phyloP scores from a whole-genome alignment of 768 basidiomycete species.

The Lentinula raphanica region DNA sequence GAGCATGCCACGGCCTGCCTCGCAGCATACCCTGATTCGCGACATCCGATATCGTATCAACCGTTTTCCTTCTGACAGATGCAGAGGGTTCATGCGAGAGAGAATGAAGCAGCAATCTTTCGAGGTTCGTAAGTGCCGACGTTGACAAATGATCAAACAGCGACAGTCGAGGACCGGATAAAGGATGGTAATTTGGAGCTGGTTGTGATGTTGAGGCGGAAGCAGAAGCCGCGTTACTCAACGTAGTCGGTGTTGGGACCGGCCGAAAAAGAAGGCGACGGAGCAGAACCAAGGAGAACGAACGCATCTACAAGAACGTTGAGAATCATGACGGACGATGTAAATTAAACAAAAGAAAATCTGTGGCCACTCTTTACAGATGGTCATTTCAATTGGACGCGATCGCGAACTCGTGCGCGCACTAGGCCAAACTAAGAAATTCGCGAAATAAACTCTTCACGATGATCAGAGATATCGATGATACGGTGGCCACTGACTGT shows the following conservation, averaged over 20 bases:
- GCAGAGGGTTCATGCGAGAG: conserved; percentile 55
- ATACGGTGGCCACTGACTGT: background rate
- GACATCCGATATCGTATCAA: conserved; percentile 73
- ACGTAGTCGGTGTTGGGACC: conserved; percentile 23
- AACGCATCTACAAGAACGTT: conserved; percentile 60
- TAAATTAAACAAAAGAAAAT: conserved; percentile 2
- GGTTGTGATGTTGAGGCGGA: background rate
- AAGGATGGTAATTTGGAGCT: background rate
- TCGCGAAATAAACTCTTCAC: background rate
- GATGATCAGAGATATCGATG: conserved; percentile 1
- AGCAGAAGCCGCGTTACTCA: background rate
- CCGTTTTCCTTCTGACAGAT: conserved; percentile 62
- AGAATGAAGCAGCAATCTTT: conserved; percentile 67
- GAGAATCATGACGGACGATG: background rate
- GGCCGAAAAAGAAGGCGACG: conserved; percentile 73
- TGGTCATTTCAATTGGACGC: background rate
- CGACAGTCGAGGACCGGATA: conserved; percentile 36
- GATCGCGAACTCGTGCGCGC: background rate
- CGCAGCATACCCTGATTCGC: conserved; percentile 70
- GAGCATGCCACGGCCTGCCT: conserved; percentile 77
- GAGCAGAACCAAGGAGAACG: conserved; percentile 76
- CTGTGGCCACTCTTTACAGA: background rate
- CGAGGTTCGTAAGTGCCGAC: conserved; percentile 60
- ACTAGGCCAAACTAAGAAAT: conserved; percentile 1
- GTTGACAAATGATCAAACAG: conserved; percentile 75